A percentile compares a stretch with the other conserved stretches of the same genome.
These are phyloP conservation scores for Aspergillus diversus DNA, from an alignment of 495 filamentous ascomycete species.

Conservation along the genomic window DNA sequence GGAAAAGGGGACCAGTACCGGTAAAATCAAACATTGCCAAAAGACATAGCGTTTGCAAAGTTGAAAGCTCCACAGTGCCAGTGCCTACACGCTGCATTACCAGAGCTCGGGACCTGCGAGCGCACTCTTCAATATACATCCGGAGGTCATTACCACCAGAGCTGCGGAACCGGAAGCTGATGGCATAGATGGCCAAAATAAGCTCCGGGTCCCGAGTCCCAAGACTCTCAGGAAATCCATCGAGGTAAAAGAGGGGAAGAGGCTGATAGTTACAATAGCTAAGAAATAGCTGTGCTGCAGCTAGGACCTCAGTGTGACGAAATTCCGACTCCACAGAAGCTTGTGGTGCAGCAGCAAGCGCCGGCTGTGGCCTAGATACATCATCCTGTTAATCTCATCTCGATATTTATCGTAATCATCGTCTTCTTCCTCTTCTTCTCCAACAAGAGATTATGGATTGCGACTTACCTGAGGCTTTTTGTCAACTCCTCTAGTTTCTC, in stretches of 20 bases:
- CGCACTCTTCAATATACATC: slow-evolving; percentile 29
- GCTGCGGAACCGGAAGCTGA: slow-evolving; percentile 37
- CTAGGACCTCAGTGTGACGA: slow-evolving; percentile 12
- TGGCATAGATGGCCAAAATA: slow-evolving; percentile 39
- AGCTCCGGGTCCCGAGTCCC: slow-evolving; percentile 37
- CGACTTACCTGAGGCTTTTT: slow-evolving; percentile 29
- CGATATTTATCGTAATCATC: not conserved
- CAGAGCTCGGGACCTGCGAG: slow-evolving; percentile 32
- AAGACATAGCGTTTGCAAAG: slow-evolving; percentile 46
- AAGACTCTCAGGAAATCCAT: slow-evolving; percentile 28
- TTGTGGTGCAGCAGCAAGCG: slow-evolving; percentile 5
- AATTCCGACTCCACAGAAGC: slow-evolving; percentile 6
- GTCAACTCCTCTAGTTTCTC: slow-evolving; percentile 40
- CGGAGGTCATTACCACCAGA: slow-evolving; percentile 15
- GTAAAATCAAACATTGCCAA: slow-evolving; percentile 46
- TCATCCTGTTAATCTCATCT: slow-evolving; percentile 3
- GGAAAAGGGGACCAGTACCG: slow-evolving; percentile 25
- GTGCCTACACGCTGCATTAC: slow-evolving; percentile 37
- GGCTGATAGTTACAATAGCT: slow-evolving; percentile 45
- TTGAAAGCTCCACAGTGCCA: slow-evolving; percentile 44
- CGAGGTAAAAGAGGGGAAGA: slow-evolving; percentile 39
- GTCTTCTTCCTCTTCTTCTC: not conserved
- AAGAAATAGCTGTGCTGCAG: slow-evolving; percentile 31
- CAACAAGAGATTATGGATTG: not conserved
- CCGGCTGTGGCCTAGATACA: slow-evolving; percentile 1